Conservation (phyloP, 2,329 filamentous ascomycete genomes). For the Zasmidium citrigriseum region DNA sequence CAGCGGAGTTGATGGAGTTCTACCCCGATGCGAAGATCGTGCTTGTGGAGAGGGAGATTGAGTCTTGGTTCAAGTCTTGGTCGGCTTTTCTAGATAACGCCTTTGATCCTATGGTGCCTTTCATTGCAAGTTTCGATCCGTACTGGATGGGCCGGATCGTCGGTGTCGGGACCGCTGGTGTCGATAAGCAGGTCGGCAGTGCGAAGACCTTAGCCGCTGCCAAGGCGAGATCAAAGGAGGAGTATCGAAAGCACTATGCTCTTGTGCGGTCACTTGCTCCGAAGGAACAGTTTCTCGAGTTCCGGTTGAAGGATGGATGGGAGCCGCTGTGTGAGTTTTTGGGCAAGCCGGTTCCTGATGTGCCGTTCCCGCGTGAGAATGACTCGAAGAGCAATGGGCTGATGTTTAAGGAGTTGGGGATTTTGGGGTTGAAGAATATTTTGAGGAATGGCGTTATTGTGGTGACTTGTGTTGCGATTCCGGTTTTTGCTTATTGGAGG, state of each 20-base stretch:
- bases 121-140: neutral
- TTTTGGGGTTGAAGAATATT: neutral
- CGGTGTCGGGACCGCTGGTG: neutral
- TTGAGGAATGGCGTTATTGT: neutral
- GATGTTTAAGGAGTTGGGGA: too few species aligned
- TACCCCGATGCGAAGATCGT: neutral
- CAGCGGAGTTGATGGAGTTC: neutral
- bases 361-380: constrained; percentile 18
- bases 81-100: neutral
- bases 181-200: too few species aligned
- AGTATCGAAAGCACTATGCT: constrained; percentile 1
- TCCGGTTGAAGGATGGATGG: constrained; percentile 28
- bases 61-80: neutral
- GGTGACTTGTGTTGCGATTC: neutral
- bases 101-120: neutral
- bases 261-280: constrained; percentile 23
- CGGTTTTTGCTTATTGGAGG: too few species aligned
- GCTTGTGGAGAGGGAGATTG: neutral
- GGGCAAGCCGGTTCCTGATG: constrained; percentile 19
- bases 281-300: constrained; percentile 28
- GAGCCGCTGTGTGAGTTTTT: constrained; percentile 32
- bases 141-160: neutral
- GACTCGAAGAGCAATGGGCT: neutral
- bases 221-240: neutral
- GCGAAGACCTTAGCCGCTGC: neutral